These are phyloP conservation scores for Pyrus hybrid DNA, from an alignment of 331 rosid species.

Conservation along the genomic window DNA sequence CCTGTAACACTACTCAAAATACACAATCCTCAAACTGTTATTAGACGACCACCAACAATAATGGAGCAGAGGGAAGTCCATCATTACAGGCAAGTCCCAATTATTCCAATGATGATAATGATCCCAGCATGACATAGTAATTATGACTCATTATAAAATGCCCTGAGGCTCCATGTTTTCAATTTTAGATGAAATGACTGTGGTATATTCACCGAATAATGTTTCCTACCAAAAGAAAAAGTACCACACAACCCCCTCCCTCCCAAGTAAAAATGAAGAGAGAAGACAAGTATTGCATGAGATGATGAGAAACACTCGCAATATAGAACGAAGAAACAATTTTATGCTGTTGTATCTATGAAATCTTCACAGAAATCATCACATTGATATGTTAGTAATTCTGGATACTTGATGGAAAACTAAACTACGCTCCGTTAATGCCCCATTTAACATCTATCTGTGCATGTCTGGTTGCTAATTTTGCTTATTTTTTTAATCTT, in stretches of 20 bases:
- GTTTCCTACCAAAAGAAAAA: neutral
- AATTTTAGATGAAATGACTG: neutral
- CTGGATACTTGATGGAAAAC: neutral
- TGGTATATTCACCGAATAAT: neutral
- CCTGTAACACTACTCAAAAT: slow-evolving; percentile 39
- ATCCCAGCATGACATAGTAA: neutral
- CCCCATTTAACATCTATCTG: neutral
- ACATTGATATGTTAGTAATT: neutral
- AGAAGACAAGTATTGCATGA: neutral
- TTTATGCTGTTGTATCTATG: neutral
- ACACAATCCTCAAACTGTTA: slow-evolving; percentile 23
- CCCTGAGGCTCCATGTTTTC: neutral
- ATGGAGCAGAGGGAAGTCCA: slow-evolving; percentile 22
- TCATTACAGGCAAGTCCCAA: slow-evolving; percentile 31
- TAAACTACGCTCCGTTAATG: neutral
- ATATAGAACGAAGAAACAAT: no score
- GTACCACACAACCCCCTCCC: neutral
- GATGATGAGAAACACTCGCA: no score
- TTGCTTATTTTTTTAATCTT: neutral
- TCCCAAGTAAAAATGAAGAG: neutral
- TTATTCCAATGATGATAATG: neutral
- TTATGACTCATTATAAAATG: neutral
- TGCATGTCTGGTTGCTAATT: neutral
- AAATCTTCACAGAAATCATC: neutral
- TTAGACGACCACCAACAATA: slow-evolving; percentile 19